These are phyloP conservation scores for Teratosphaeria zuluensis DNA, from an alignment of 2,329 filamentous ascomycete genomes.

Conservation along the genomic window DNA sequence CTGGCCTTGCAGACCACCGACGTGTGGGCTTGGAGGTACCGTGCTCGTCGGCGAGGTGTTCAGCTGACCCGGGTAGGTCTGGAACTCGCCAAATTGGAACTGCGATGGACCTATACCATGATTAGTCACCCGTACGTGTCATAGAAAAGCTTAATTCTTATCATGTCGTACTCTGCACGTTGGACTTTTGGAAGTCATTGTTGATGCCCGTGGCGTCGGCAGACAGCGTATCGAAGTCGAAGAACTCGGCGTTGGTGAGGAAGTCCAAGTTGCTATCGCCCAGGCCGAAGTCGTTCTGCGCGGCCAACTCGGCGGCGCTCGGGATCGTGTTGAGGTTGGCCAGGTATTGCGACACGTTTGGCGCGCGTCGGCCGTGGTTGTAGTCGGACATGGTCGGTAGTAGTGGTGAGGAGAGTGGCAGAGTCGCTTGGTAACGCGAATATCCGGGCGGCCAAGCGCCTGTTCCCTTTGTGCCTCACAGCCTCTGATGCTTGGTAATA, in stretches of 20 bases:
- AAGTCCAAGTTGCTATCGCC: constrained; percentile 42
- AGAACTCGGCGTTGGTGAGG: constrained; percentile 53
- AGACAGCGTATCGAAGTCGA: constrained; percentile 50
- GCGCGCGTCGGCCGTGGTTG: constrained; percentile 64
- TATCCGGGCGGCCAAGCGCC: background rate
- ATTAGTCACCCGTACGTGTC: background rate
- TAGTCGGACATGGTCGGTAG: constrained; percentile 56
- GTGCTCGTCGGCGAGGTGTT: constrained; percentile 14
- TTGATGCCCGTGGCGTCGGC: constrained; percentile 7
- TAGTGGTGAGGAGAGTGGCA: background rate
- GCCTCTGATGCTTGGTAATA: background rate
- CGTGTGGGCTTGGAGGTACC: constrained; percentile 17
- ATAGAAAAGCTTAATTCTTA: background rate
- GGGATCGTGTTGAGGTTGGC: constrained; percentile 70
- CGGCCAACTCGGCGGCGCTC: constrained; percentile 51
- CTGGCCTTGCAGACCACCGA: constrained; percentile 16
- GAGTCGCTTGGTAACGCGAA: background rate
- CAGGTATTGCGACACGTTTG: constrained; percentile 84
- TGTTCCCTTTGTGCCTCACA: background rate
- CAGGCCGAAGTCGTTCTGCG: constrained; percentile 48
- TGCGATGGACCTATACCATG: constrained; percentile 20
- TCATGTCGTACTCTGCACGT: background rate
- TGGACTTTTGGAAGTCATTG: constrained; percentile 4
- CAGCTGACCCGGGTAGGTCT: constrained; percentile 24
- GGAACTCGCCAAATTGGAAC: constrained; percentile 40